Evolutionary conservation across 176 grass and related monocot genomes (phyloP).

Genomic region (Avena eriantha): DNA sequence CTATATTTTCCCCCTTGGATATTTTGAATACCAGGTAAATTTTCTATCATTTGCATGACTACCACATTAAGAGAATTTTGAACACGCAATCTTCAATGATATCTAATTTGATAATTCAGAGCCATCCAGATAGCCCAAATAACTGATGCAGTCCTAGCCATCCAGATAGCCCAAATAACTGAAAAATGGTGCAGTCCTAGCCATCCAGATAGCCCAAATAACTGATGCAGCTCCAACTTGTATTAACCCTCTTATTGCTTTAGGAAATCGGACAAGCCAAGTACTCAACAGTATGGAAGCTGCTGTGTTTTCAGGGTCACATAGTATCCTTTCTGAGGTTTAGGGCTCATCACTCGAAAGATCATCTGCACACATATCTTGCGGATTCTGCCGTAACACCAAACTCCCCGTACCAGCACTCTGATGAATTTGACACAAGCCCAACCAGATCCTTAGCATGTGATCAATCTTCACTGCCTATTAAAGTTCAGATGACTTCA

Average conservation of each 20-base stretch:
- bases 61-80: background rate
- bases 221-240: background rate
- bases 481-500: background rate
- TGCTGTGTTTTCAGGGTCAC: no score
- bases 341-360: background rate
- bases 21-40: background rate
- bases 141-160: no score
- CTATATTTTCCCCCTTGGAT: background rate
- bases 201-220: background rate
- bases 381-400: background rate
- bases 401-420: background rate
- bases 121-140: no score
- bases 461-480: background rate
- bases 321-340: background rate
- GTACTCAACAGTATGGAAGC: background rate
- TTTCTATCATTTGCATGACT: background rate
- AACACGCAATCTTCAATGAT: background rate
- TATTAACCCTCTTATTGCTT: background rate
- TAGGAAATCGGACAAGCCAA: background rate
- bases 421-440: constrained; percentile 14
- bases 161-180: no score
- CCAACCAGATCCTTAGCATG: background rate
- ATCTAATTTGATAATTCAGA: constrained; percentile 2
- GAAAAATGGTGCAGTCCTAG: background rate
- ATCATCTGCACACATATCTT: background rate